A percentile compares a stretch with the other conserved stretches of the same genome.
These are phyloP conservation scores for Dipodascopsis uninucleata DNA, from an alignment of 805 yeast species.

Conservation along the genomic window DNA sequence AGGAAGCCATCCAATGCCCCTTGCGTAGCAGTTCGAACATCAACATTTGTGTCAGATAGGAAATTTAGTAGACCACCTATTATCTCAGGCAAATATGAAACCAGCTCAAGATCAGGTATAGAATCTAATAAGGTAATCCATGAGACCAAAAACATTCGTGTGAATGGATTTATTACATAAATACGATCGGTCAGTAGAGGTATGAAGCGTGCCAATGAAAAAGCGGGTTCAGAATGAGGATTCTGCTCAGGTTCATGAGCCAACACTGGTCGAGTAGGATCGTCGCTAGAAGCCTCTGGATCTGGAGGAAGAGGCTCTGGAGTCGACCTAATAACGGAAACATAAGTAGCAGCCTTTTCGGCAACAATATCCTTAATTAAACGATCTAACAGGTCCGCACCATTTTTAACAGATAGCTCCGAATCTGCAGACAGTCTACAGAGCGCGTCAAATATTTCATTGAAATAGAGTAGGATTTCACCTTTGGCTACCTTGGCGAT, in stretches of 20 bases:
- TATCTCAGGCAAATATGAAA: conserved; percentile 84
- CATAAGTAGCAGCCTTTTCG: conserved; percentile 86
- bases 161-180: conserved; percentile 87
- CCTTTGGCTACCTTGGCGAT: conserved; percentile 97
- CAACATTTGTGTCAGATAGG: conserved; percentile 77
- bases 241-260: conserved; percentile 35
- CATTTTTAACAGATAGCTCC: conserved; percentile 87
- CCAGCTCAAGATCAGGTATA: conserved; percentile 84
- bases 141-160: conserved; percentile 84
- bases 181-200: conserved; percentile 89
- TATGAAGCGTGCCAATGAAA: conserved; percentile 79
- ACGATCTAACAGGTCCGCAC: conserved; percentile 88
- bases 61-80: conserved; percentile 78
- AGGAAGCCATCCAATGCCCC: conserved; percentile 69
- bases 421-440: conserved; percentile 51
- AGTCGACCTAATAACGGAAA: conserved; percentile 56
- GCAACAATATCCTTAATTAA: conserved; percentile 90
- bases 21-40: conserved; percentile 81
- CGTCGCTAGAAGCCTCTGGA: conserved; percentile 23
- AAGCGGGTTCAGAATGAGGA: conserved; percentile 57
- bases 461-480: conserved; percentile 84
- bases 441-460: conserved; percentile 89
- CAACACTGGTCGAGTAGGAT: conserved; percentile 32
- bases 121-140: conserved; percentile 93
- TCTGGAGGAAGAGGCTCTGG: conserved; percentile 22